phyloP scores from a whole-genome alignment of 257 asterid species.

The Przewalskia tangutica region DNA sequence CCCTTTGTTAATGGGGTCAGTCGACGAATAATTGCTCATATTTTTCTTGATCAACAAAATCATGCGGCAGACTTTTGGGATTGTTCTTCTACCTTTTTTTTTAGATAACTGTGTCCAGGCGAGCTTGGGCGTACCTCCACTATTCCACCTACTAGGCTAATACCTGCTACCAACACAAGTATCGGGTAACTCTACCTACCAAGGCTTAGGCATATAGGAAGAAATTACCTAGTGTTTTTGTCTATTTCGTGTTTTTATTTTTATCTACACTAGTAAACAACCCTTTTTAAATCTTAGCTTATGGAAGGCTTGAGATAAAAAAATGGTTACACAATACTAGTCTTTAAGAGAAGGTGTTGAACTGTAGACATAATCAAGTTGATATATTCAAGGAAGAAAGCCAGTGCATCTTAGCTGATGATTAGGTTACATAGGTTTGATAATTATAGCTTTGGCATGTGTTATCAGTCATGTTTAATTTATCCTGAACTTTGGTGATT shows the following conservation, averaged over 20 bases:
- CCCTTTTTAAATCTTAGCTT: too few species aligned
- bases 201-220: not conserved
- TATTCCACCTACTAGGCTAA: not conserved
- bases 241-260: not conserved
- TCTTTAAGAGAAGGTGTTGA: not conserved
- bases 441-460: not conserved
- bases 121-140: not conserved
- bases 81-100: not conserved
- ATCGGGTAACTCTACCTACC: not conserved
- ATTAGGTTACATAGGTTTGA: not conserved
- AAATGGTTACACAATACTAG: not conserved
- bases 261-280: not conserved
- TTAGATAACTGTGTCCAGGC: not conserved
- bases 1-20: not conserved
- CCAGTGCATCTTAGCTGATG: not conserved
- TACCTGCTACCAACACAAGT: not conserved
- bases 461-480: not conserved
- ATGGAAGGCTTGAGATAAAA: not conserved
- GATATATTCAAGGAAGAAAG: not conserved
- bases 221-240: not conserved
- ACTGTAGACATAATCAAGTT: not conserved
- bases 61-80: not conserved
- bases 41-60: not conserved
- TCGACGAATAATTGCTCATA: not conserved
- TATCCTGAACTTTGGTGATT: not conserved